phyloP scores from a whole-genome alignment of 768 basidiomycete genomes.

The Hygrophorus russula region DNA sequence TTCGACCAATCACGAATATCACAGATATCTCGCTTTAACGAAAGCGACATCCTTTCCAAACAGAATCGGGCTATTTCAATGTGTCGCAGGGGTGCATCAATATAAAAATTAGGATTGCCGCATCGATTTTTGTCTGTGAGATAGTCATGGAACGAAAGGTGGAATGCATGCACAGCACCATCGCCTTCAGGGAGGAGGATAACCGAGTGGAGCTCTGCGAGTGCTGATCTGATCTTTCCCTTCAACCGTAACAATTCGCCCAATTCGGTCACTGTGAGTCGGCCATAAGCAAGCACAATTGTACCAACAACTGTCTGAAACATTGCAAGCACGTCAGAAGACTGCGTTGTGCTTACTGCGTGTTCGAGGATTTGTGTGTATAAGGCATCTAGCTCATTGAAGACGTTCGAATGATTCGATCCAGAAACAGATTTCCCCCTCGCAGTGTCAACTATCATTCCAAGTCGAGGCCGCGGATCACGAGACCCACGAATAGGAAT shows the following conservation, averaged over 20 bases:
- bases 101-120: background rate
- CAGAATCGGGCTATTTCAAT: background rate
- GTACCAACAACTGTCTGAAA: background rate
- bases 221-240: background rate
- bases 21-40: background rate
- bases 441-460: background rate
- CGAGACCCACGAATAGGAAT: background rate
- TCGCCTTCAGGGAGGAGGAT: conserved; percentile 3
- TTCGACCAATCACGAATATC: background rate
- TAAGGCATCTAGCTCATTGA: background rate
- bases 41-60: background rate
- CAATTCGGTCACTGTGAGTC: background rate
- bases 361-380: background rate
- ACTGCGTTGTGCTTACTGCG: background rate
- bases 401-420: background rate
- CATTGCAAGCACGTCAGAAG: background rate
- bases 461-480: background rate
- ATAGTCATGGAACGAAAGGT: conserved; percentile 23
- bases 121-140: conserved; percentile 18
- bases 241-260: background rate
- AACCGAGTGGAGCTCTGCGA: conserved; percentile 2
- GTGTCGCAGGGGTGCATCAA: background rate
- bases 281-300: background rate
- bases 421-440: background rate
- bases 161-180: conserved; percentile 18